Base-by-base conservation (phyloP, 306 rosid genomes). In the Gleditsia sinensis region DNA sequence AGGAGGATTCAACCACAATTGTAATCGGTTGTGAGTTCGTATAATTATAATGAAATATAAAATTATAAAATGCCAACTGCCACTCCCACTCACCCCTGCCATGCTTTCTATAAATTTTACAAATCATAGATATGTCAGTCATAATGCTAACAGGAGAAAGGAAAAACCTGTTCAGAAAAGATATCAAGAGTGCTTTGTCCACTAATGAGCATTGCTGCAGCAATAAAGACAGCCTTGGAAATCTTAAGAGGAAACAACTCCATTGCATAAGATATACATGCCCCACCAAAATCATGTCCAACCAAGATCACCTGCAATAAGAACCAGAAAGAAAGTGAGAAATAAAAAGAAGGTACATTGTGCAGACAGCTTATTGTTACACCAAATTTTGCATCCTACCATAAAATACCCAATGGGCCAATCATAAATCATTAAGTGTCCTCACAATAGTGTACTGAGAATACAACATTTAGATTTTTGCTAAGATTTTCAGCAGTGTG, bases 251-350 rank as follows among this genome's bases (percentile, higher is more conserved):
- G 88, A 78, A 85, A 85, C 42, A 80, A 68, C 76, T 87, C 92
- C 87, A 80, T 85, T 49, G 86, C 88, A 81, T 87, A 80, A 4
- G 92, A 82, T 67, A 87, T 80, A 61, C 92, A 87, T 6, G 88
- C 79, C 54, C 95, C 95, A 45, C 92, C 95, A 49, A 89, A 83
- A 87, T 89, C 95, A 81, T 89, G 95, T 33, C 95, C 92, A 58
- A 77, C 88, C 86, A 87, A 69, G 75, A 89, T 85, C 61, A 87
- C 95, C 92, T 89, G 76, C 82, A 79, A 37, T 39, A 49, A 67
- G 42, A 59, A 45, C 8, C 32, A 58, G 17, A 68, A 11, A 65
- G 43, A 57, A 58, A 39, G 13, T 69, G 59, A 49, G 54, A 33
- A 19, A 69, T 43, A 42, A 7, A 42, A 19, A 12, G 20, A 42